phyloP scores from a whole-genome alignment of 495 filamentous ascomycete genomes.

The Penicillium soppii region DNA sequence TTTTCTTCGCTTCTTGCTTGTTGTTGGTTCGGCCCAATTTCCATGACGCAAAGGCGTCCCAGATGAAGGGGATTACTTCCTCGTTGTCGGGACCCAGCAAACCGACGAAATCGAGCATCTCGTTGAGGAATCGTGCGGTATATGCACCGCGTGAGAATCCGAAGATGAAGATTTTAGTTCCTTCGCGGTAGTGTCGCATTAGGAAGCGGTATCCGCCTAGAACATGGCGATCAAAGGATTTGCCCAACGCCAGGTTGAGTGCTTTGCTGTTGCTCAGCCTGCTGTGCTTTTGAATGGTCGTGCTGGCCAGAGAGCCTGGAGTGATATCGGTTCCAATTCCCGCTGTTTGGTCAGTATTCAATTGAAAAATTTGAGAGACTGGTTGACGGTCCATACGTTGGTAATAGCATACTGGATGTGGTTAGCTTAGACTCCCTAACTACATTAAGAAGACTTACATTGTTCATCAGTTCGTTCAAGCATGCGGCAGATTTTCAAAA shows the following conservation, averaged over 20 bases:
- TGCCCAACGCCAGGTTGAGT: constrained; percentile 73
- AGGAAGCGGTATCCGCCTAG: constrained; percentile 79
- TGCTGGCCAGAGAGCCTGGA: not conserved
- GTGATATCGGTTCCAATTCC: constrained; percentile 38
- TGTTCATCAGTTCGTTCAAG: constrained; percentile 5
- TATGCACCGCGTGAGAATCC: constrained; percentile 82
- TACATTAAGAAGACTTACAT: not conserved
- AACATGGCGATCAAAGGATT: constrained; percentile 75
- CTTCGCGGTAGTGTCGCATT: constrained; percentile 79
- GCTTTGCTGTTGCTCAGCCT: constrained; percentile 66
- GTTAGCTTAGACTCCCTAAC: not conserved
- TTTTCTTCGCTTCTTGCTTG: constrained; percentile 47
- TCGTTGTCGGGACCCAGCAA: constrained; percentile 75
- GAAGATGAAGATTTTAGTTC: constrained; percentile 74
- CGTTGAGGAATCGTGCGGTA: constrained; percentile 75
- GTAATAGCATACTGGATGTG: constrained; percentile 4
- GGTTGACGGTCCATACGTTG: constrained; percentile 5
- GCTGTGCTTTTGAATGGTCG: not conserved
- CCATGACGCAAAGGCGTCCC: constrained; percentile 77
- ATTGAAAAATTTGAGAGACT: not conserved
- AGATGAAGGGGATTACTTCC: constrained; percentile 76
- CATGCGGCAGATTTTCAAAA: constrained; percentile 12
- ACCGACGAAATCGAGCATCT: constrained; percentile 81
- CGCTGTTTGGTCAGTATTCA: constrained; percentile 32
- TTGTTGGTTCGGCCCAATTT: constrained; percentile 54